Evolutionary conservation across 1,139 yeast species (phyloP), one percentile per base, ranked within the genome.

Genomic region (Geotrichum phurueaensis): DNA sequence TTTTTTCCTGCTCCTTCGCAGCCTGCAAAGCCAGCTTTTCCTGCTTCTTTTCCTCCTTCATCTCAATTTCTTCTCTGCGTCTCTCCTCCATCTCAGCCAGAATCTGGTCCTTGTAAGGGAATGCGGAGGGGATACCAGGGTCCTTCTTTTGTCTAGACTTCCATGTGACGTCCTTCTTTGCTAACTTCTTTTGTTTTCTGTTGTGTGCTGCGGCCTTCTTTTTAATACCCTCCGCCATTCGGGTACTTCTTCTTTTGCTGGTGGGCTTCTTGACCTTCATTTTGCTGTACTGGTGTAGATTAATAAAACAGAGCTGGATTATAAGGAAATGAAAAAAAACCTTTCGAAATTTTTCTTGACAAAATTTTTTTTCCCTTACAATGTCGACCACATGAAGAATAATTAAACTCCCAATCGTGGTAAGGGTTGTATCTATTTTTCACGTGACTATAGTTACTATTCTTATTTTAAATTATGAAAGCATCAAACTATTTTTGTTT

Each of bases 161-260:
- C 99, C 99, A 94, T 15, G 98, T 92, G 7, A 84, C 84, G 73
- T 92, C 97, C 73, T 84, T 91, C 81, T 94, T 94, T 43, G 96
- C 83, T 23, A 75, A 68, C 76, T 94, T 94, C 69, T 81, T 83
- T 72, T 88, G 88, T 74, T 94, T 94, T 75, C 96, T 84, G 68
- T 87, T 82, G 69, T 92, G 95, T 27, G 98, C 97, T 53, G 94
- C 83, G 2, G 96, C 92, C 78, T 94, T 94, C 84, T 91, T 94
- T 79, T 90, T 88, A 73, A 94, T 90, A 67, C 98, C 98, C 75
- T 91, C 96, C 73, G 92, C 84, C 88, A 92, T 85, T 74, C 95
- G 90, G 73, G 98, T 92, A 73, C 94, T 83, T 60, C 84, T 81
- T 77, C 97, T 84, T 77, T 92, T 92, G 67, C 92, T 86, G 48